Base-by-base conservation (phyloP, 2,329 filamentous ascomycete species). In the Fusarium sulawesiense region DNA sequence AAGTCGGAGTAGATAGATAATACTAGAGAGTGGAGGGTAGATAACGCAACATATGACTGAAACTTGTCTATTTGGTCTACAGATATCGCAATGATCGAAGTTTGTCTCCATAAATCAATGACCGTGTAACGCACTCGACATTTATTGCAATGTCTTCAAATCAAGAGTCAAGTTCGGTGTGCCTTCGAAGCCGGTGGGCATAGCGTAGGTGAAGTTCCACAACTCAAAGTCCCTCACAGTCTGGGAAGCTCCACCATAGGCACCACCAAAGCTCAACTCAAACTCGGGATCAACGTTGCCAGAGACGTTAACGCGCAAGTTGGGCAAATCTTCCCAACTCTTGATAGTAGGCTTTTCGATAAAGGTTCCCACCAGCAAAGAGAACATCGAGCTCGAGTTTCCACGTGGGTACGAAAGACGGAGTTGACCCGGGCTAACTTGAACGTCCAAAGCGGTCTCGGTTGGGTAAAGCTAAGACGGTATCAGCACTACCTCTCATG, bases 401-500 rank as follows among this genome's bases (percentile, higher is more conserved):
- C 86, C 87, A 16, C 78, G 68, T 0, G 88, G 88, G 66, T 90
- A 90, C 0, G 83, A 82, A 4, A 90, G 74, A 13, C 81, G 82
- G 9, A 91, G 76, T 1, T 71, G 76, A 1, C 63, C 53, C 0
- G 72, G 57, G 0, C 21, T 40, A 2, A 74, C 70, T 11, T 61
- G 11, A 2, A 64, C 54, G 11, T 73, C 40, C 3, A 74, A 49
- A 30, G 72, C 68, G 27, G 42, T 70, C 20, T 74, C 72, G 13
- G 79, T 76, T 0, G 83, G 80, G 4, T 78, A 76, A 0, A 86
- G 83, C 27, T 80, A 80, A 78, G 3, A 14, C 3, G 1, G 5
- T 2, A 37, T 83, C 72, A 47, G 79, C 75, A 32, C 73, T 75
- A 60, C 79, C 81, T 0, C 82, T 78, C 59, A 80, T 75, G 58